Evolutionary conservation across 768 basidiomycete species (phyloP).

Genomic region (Exsudoporus frostii): DNA sequence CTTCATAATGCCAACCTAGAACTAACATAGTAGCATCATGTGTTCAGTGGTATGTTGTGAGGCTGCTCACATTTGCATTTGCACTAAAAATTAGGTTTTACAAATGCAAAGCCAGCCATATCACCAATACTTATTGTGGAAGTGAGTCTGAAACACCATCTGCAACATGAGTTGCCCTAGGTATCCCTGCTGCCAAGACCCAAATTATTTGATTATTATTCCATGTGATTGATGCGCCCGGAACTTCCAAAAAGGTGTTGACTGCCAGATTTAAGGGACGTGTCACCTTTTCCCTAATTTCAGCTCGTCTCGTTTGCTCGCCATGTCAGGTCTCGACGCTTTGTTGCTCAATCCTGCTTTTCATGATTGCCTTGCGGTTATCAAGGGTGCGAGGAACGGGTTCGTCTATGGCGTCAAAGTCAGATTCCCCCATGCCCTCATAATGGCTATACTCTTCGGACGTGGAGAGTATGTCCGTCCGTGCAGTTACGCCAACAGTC

Average conservation of each 20-base stretch:
- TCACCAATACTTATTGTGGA: too few relatives aligned
- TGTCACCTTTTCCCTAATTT: not conserved
- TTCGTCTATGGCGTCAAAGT: conserved; percentile 90
- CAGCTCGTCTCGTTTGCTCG: not conserved
- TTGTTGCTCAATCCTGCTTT: conserved; percentile 59
- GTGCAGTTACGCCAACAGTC: not conserved
- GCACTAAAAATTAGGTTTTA: too few relatives aligned
- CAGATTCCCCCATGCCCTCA: conserved; percentile 91
- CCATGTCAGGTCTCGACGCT: conserved; percentile 26
- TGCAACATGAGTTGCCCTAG: not conserved
- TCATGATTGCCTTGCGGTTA: conserved; percentile 87
- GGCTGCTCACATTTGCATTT: too few relatives aligned
- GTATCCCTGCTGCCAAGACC: not conserved
- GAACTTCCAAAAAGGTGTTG: not conserved
- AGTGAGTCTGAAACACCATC: not conserved
- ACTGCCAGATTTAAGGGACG: not conserved
- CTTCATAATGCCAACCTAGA: too few relatives aligned
- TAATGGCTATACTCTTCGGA: conserved; percentile 95
- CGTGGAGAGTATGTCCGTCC: conserved; percentile 72
- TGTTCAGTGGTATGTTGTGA: too few relatives aligned
- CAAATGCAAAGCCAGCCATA: too few relatives aligned
- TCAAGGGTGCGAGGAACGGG: conserved; percentile 93
- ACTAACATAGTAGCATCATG: too few relatives aligned
- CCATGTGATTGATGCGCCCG: conserved; percentile 28
- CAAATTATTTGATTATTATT: not conserved